A percentile compares a stretch with the other conserved stretches of the same genome.
Evolutionary conservation across 2,329 filamentous ascomycete species (phyloP).

Genomic region (Aspergillus aculeatinus): DNA sequence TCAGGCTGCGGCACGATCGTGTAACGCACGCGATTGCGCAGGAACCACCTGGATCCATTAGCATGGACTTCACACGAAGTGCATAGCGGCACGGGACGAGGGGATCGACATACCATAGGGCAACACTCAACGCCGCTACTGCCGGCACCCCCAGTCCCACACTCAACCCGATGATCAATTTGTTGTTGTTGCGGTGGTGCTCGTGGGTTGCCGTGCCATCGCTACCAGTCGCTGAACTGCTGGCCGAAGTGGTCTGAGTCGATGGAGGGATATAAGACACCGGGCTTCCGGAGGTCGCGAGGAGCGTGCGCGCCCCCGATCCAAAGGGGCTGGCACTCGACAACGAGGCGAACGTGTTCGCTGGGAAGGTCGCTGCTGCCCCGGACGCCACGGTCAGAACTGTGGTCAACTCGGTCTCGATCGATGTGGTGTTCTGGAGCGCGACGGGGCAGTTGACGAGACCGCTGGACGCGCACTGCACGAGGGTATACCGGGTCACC

Average conservation of each 20-base stretch:
- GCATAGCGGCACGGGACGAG: no score
- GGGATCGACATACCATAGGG: neutral
- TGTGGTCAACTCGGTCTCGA: no score
- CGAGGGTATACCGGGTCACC: slow-evolving; percentile 3
- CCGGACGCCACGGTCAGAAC: neutral
- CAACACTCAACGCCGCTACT: neutral
- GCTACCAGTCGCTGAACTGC: neutral
- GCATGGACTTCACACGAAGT: no score
- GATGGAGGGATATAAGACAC: slow-evolving; percentile 5
- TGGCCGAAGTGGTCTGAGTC: neutral
- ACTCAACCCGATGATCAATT: slow-evolving; percentile 9
- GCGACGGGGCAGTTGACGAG: slow-evolving; percentile 4
- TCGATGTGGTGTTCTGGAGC: neutral
- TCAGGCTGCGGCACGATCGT: no score
- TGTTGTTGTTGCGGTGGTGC: neutral
- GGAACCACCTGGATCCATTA: no score
- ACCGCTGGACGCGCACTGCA: neutral
- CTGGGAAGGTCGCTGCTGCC: neutral
- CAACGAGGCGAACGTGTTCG: slow-evolving; percentile 1
- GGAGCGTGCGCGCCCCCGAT: neutral
- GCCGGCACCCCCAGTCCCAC: slow-evolving; percentile 6
- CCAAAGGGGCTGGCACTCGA: slow-evolving; percentile 6
- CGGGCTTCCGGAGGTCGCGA: slow-evolving; percentile 1
- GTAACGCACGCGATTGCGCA: no score
- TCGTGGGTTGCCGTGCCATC: neutral